Conservation (phyloP, 345 rosid species). For the Euphorbia pulcherrima region DNA sequence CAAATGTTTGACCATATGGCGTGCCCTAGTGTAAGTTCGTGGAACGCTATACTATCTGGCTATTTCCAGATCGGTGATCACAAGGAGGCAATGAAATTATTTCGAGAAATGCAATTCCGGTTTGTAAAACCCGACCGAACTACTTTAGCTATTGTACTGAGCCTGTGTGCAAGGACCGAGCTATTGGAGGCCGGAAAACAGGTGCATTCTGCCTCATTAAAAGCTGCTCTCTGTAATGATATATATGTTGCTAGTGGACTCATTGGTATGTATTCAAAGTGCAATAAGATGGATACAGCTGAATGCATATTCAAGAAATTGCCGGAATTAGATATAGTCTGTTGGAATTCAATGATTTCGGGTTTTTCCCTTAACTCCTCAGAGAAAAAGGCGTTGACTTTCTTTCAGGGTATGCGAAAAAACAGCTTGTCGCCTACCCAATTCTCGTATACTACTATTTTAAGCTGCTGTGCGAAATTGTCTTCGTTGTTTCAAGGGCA, state of each 20-base stretch:
- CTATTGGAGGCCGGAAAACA: constrained; percentile 67
- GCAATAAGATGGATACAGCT: constrained; percentile 50
- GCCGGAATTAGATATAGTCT: constrained; percentile 46
- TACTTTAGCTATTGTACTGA: constrained; percentile 52
- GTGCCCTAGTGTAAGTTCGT: constrained; percentile 41
- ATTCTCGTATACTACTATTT: constrained; percentile 60
- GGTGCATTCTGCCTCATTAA: constrained; percentile 50
- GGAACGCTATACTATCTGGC: constrained; percentile 63
- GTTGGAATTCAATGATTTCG: constrained; percentile 79
- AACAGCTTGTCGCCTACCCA: constrained; percentile 45
- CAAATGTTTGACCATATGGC: constrained; percentile 47
- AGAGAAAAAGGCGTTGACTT: constrained; percentile 49
- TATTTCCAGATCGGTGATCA: constrained; percentile 48
- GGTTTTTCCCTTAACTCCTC: constrained; percentile 52
- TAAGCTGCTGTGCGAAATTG: constrained; percentile 51
- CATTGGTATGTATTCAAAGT: constrained; percentile 64
- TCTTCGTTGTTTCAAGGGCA: constrained; percentile 55
- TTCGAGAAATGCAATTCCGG: constrained; percentile 65
- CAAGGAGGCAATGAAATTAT: constrained; percentile 45
- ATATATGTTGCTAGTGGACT: constrained; percentile 67
- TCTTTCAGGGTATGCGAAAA: constrained; percentile 52
- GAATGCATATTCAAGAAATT: constrained; percentile 35
- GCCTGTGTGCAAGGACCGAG: constrained; percentile 51
- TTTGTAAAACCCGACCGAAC: constrained; percentile 48
- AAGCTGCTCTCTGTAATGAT: constrained; percentile 35